Evolutionary conservation across 495 filamentous ascomycete species (phyloP), one percentile per base, ranked within the genome.

Genomic region (Neurospora tetraspora): DNA sequence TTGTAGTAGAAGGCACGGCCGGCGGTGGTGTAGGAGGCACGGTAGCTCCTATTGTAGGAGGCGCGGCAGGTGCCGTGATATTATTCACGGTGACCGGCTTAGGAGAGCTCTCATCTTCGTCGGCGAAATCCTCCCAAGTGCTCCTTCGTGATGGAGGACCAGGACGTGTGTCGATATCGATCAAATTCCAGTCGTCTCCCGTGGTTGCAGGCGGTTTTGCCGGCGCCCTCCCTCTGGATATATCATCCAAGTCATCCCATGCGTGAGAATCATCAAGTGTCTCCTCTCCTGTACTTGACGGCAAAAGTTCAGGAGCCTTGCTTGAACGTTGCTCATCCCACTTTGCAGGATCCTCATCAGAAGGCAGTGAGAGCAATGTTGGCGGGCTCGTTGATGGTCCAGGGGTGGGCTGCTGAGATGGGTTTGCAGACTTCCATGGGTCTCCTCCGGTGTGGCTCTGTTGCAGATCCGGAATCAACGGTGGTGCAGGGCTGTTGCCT

Each of bases 171-270:
- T 84, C 85, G 45, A 83, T 73, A 43, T 86, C 84, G 20, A 86
- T 80, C 59, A 88, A 68, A 73, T 85, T 86, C 86, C 86, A 86
- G 38, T 82, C 83, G 8, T 85, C 85, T 36, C 72, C 76, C 6
- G 77, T 73, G 12, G 80, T 79, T 1, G 78, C 61, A 23, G 80
- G 53, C 36, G 72, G 42, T 39, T 75, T 39, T 4, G 75, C 79
- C 14, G 80, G 70, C 14, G 75, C 76, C 65, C 83, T 82, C 1
- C 77, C 79, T 70, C 81, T 84, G 34, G 74, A 74, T 12, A 74
- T 71, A 8, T 74, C 75, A 38, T 77, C 78, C n/a, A 81, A 69
- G 36, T 84, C 82, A 43, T 85, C 82, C 85, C 84, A 86, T 0
- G 82, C 83, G 75, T 84, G 79, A 0, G 79, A 72, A 68, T 84